These are phyloP conservation scores for Xanthoconium purpureum DNA, from an alignment of 768 basidiomycete species.

Conservation along the genomic window DNA sequence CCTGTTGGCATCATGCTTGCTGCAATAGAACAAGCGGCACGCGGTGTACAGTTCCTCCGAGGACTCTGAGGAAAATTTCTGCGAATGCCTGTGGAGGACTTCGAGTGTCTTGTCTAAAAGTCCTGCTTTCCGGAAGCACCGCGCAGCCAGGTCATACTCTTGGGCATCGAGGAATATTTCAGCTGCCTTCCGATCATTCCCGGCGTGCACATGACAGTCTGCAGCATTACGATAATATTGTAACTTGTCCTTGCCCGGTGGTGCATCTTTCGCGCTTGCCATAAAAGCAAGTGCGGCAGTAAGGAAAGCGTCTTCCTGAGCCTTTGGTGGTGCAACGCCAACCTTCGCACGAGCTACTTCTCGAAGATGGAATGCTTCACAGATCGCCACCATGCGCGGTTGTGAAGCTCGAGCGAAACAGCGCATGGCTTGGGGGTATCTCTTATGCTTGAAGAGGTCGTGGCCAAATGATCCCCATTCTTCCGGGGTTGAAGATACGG, in stretches of 20 bases:
- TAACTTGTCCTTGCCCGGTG: conserved; percentile 23
- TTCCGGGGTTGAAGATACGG: conserved; percentile 46
- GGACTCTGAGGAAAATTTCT: conserved; percentile 31
- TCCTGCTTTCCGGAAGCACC: conserved; percentile 46
- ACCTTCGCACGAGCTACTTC: conserved; percentile 42
- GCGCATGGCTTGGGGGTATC: conserved; percentile 51
- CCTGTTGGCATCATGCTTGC: conserved; percentile 22
- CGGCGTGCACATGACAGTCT: conserved; percentile 44
- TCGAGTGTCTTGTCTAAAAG: conserved; percentile 52
- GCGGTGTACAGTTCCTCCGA: conserved; percentile 38
- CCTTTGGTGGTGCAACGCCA: conserved; percentile 24
- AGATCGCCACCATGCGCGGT: conserved; percentile 42
- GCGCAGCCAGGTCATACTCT: conserved; percentile 43
- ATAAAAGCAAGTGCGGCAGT: conserved; percentile 51
- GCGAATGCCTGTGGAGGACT: conserved; percentile 37
- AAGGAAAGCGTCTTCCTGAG: conserved; percentile 37
- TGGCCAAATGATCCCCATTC: conserved; percentile 46
- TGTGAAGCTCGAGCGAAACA: conserved; percentile 49
- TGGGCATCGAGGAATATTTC: conserved; percentile 39
- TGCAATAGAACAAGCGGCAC: conserved; percentile 46
- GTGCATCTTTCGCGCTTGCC: conserved; percentile 36
- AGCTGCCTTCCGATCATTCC: conserved; percentile 43
- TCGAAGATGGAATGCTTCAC: conserved; percentile 53
- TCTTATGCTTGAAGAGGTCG: conserved; percentile 38
- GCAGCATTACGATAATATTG: conserved; percentile 44